Percentiles rank a stretch among this genome's conserved stretches.
Evolutionary conservation across 2,329 filamentous ascomycete genomes (phyloP).

Genomic region (Ascochyta rabiei): DNA sequence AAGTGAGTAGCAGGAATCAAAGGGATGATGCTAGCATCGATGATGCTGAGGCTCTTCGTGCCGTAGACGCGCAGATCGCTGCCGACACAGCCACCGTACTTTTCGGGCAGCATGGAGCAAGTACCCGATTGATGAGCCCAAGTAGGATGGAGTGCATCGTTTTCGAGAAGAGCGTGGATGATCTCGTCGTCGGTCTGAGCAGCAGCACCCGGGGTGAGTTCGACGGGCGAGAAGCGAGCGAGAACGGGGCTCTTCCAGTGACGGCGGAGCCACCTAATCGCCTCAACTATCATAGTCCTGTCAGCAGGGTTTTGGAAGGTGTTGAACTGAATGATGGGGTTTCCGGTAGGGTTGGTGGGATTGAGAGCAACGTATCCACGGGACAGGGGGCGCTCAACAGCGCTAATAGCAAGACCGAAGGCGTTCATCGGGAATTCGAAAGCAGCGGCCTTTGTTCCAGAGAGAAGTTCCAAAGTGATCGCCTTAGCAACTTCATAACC

Average conservation of each 20-base stretch:
- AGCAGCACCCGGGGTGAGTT: conserved; percentile 33
- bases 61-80: conserved; percentile 34
- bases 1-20: conserved; percentile 37
- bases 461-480: conserved; percentile 29
- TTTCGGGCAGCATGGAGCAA: conserved; percentile 39
- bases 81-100: conserved; percentile 35
- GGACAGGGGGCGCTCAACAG: conserved; percentile 32
- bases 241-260: conserved; percentile 44
- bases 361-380: conserved; percentile 49
- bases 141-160: conserved; percentile 21
- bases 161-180: conserved; percentile 19
- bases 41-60: conserved; percentile 32
- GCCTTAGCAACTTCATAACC: conserved; percentile 27
- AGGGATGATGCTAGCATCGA: conserved; percentile 41
- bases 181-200: conserved; percentile 34
- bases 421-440: conserved; percentile 40
- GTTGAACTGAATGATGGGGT: conserved; percentile 43
- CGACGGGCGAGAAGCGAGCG: conserved; percentile 38
- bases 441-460: conserved; percentile 32
- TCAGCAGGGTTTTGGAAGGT: conserved; percentile 48
- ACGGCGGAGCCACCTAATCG: conserved; percentile 44
- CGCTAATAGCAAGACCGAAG: conserved; percentile 29
- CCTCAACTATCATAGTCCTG: conserved; percentile 40
- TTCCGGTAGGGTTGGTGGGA: conserved; percentile 38
- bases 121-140: conserved; percentile 37